Percentiles rank a stretch among this genome's conserved stretches.
phyloP scores from a whole-genome alignment of 208 protist species.

The Leptomonas pyrrhocoris region DNA sequence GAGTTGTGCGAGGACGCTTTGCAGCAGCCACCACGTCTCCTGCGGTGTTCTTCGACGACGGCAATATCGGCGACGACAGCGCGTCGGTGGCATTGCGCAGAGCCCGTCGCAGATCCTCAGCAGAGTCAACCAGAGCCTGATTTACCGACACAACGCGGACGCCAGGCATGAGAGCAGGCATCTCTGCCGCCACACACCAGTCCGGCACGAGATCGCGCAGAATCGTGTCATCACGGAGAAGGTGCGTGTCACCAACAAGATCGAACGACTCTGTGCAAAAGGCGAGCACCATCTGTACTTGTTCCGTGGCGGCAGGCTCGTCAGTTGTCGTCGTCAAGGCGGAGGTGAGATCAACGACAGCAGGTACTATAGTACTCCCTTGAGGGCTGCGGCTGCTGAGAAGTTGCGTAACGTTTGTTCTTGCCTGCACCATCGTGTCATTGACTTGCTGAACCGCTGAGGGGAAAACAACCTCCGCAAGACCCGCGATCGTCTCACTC shows the following conservation, averaged over 20 bases:
- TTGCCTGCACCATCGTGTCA: conserved; percentile 18
- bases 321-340: not conserved
- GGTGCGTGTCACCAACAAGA: conserved; percentile 38
- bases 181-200: conserved; percentile 26
- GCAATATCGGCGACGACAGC: not conserved
- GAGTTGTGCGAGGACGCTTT: conserved; percentile 22
- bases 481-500: not conserved
- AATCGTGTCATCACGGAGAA: conserved; percentile 28
- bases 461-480: conserved; percentile 31
- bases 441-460: conserved; percentile 33
- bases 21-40: not conserved
- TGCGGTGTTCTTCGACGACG: no score
- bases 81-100: conserved; percentile 9
- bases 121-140: conserved; percentile 22
- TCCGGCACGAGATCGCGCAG: conserved; percentile 32
- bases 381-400: conserved; percentile 17
- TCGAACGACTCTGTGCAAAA: conserved; percentile 30
- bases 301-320: not conserved
- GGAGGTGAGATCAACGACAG: not conserved
- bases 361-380: not conserved
- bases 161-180: conserved; percentile 26
- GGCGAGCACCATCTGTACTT: conserved; percentile 31
- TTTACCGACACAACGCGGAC: conserved; percentile 45
- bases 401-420: conserved; percentile 11
- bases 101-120: conserved; percentile 30